phyloP scores from a whole-genome alignment of 2,329 filamentous ascomycete species.

The Penicillium psychrosexuale region DNA sequence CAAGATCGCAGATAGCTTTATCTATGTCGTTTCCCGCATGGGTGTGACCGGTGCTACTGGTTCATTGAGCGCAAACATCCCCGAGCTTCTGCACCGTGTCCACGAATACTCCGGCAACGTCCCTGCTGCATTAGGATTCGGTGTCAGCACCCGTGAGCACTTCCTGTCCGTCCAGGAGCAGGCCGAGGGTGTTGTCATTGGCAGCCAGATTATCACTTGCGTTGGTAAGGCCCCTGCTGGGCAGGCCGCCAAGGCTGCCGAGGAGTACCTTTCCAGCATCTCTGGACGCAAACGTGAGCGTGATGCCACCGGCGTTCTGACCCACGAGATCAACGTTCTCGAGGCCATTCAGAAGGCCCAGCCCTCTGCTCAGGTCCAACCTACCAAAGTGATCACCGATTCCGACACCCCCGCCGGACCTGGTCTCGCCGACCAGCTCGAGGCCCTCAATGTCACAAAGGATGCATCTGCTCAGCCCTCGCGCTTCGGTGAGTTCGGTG shows the following conservation, averaged over 20 bases:
- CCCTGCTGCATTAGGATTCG: constrained; percentile 90
- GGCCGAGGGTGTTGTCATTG: constrained; percentile 93
- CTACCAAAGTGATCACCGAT: constrained; percentile 65
- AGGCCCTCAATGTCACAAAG: constrained; percentile 68
- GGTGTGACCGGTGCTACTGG: constrained; percentile 91
- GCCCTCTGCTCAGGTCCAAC: constrained; percentile 47
- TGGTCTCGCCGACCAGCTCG: constrained; percentile 77
- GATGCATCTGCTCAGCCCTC: constrained; percentile 64
- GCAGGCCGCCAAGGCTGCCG: constrained; percentile 67
- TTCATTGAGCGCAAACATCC: constrained; percentile 74
- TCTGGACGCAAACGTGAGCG: constrained; percentile 55
- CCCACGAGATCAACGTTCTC: constrained; percentile 66
- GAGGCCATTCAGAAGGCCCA: constrained; percentile 63
- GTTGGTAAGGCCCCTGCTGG: constrained; percentile 67
- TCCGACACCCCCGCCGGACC: constrained; percentile 55
- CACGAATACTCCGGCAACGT: constrained; percentile 90
- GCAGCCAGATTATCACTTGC: constrained; percentile 87
- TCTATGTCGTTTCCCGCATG: constrained; percentile 97
- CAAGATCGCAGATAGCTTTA: constrained; percentile 95
- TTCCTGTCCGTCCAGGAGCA: constrained; percentile 80
- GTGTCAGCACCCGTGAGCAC: constrained; percentile 92
- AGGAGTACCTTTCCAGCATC: constrained; percentile 80
- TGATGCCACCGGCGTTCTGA: constrained; percentile 46
- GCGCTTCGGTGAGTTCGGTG: constrained; percentile 92
- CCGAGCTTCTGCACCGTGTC: constrained; percentile 76